Evolutionary conservation across 805 yeast genomes (phyloP), one percentile per base, ranked within the genome.

Genomic region (Saturnispora ahearnii): DNA sequence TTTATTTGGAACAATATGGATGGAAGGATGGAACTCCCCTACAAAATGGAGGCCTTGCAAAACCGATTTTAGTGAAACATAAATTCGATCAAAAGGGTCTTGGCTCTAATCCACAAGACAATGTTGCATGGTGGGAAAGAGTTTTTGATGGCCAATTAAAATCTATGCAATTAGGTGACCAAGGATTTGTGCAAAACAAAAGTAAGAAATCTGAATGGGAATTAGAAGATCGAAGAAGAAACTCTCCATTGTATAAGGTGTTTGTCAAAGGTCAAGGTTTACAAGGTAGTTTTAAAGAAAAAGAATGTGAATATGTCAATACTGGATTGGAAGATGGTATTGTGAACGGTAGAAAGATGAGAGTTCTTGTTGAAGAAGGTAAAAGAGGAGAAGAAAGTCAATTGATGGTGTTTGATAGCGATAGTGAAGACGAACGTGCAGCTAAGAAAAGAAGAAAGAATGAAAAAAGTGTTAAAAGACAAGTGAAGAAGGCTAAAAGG

Each of bases 111-210:
- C 69, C 72, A 44, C 82, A 80, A 46, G 93, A 87, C 56, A 77
- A 82, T 13, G 96, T 87, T 55, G 84, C 87, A 43, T 91, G 99
- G 99, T 91, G 99, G 99, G 99, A 91, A 57, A 76, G 87, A 55
- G 72, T 91, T 42, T 93, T 93, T 69, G 97, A 91, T 65, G 96
- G 96, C 1, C 96, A 89, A 56, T 73, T 91, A 55, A 87, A 87
- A 61, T 77, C 79, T 8, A 64, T 93, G 46, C 88, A 86, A 51
- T 61, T 64, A 26, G 50, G 50, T 7, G 50, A 48, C 26, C 50
- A 48, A 30, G 50, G 50, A 13, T 41, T 42, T 29, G 28, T 26
- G 5, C 45, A 28, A n/a, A 21, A 47, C 22, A 24, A 40, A 6
- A 50, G 47, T 3, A 33, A 31, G 7, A 40, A 41, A 11, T 22